Conservation (phyloP, 306 rosid species). For the Cicer arietinum region DNA sequence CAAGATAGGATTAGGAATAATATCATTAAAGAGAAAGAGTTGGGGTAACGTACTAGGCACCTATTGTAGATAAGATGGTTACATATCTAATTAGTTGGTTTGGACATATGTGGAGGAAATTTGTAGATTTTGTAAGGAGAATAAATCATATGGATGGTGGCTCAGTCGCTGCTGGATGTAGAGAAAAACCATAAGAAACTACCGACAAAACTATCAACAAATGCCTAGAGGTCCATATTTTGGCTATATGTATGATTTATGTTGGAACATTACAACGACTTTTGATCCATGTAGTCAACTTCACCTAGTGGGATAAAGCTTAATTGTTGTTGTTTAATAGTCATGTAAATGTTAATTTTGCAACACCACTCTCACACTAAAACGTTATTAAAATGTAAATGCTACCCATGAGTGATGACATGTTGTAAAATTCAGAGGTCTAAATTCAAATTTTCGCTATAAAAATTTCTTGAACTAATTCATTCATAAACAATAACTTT, state of each 20-base stretch:
- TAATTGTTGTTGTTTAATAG: background rate
- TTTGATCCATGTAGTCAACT: background rate
- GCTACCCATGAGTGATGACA: background rate
- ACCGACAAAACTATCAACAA: background rate
- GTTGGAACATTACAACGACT: background rate
- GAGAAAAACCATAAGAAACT: background rate
- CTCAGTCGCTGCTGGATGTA: background rate
- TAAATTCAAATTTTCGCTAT: background rate
- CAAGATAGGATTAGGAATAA: background rate
- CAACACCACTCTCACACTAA: background rate
- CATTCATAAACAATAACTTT: background rate
- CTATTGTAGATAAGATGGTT: background rate
- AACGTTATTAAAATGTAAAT: background rate
- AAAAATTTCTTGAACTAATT: background rate
- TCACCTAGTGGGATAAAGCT: background rate
- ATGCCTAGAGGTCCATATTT: background rate
- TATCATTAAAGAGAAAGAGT: background rate
- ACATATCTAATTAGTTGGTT: background rate
- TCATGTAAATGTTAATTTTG: constrained; percentile 4
- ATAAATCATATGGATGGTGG: background rate
- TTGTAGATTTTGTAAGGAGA: background rate
- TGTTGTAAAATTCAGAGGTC: background rate
- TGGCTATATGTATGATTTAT: background rate
- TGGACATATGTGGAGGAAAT: constrained; percentile 8
- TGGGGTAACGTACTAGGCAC: background rate